Evolutionary conservation across 805 yeast genomes (phyloP), one percentile per base, ranked within the genome.

Genomic region (Zygosaccharomyces bailii): DNA sequence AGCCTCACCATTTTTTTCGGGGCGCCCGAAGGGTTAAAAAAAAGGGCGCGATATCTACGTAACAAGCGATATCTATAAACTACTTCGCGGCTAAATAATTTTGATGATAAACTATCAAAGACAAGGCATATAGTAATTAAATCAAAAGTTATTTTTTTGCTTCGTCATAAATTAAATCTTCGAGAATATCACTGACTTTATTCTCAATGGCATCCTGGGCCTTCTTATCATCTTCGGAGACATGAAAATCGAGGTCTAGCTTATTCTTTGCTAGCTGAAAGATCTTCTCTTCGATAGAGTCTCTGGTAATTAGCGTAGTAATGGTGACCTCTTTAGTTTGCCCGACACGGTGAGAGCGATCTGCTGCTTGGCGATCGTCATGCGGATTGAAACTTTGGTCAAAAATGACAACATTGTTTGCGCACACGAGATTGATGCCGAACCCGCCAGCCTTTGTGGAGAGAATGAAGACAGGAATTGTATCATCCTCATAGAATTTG

Each of bases 361-460:
- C 99, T 62, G 95, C 98, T 1, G 99, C 99, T 69, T 93, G 99
- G 60, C 85, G 85, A 61, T 93, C 99, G 63, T 93, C 99, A 65
- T 93, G 99, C 0, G 99, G 99, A 60, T 93, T 93, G 70, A 93
- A 93, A 40, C 95, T 83, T 62, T 89, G 91, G 62, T 93, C 99
- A 60, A 82, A 90, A 24, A 93, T 86, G 42, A 93, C 74, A 2
- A 93, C 99, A 49, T 83, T 80, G 61, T 88, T 91, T 5, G 99
- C 98, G 60, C 96, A 93, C 1, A 95, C 93, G 56, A 93, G 74
- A 60, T 93, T 93, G 67, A 93, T 93, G 46, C 99, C 99, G 67
- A 93, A 93, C 1, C 99, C 99, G 61, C 99, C 99, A 0, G 99
- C 98, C 61, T 87, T 88, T 3, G 99, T 93, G 8, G 96, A 87